Evolutionary conservation across 495 filamentous ascomycete genomes (phyloP).

Genomic region (Podospora bellae-mahoneyi): DNA sequence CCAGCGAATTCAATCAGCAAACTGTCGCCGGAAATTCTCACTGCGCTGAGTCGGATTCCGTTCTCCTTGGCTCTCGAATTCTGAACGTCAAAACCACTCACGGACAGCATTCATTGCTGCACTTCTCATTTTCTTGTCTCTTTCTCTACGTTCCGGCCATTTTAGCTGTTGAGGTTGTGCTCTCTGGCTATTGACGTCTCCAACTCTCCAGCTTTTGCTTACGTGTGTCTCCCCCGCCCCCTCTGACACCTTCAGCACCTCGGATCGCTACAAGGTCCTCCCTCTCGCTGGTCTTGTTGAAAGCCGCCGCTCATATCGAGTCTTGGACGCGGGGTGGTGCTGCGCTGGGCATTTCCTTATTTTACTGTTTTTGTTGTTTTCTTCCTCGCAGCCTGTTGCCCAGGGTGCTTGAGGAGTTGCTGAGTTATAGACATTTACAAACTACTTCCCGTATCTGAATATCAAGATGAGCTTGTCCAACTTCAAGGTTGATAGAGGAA

Average conservation of each 20-base stretch:
- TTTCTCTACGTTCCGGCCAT: not conserved
- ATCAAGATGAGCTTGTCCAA: not conserved
- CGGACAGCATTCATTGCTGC: not conserved
- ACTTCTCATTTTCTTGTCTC: conserved; percentile 1
- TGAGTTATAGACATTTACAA: conserved; percentile 10
- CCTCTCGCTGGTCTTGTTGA: not conserved
- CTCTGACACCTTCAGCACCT: not conserved
- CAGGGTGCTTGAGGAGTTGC: conserved; percentile 8
- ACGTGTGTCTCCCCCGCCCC: not conserved
- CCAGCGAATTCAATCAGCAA: not conserved
- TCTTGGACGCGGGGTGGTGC: conserved; percentile 1
- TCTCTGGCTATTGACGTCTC: no score
- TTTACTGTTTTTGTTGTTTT: conserved; percentile 4
- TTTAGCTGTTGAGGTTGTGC: not conserved
- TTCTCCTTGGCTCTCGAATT: conserved; percentile 12
- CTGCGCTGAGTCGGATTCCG: not conserved
- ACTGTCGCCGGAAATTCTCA: not conserved
- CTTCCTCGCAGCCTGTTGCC: conserved; percentile 3
- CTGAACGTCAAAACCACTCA: conserved; percentile 4
- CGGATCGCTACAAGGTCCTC: not conserved
- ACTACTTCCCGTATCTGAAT: conserved; percentile 3
- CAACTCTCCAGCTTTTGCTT: not conserved
- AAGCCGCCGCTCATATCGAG: conserved; percentile 4
- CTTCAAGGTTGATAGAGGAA: not conserved
- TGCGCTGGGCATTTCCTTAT: not conserved